These are phyloP conservation scores for Citrullus colocynthis DNA, from an alignment of 306 rosid genomes.

Conservation along the genomic window DNA sequence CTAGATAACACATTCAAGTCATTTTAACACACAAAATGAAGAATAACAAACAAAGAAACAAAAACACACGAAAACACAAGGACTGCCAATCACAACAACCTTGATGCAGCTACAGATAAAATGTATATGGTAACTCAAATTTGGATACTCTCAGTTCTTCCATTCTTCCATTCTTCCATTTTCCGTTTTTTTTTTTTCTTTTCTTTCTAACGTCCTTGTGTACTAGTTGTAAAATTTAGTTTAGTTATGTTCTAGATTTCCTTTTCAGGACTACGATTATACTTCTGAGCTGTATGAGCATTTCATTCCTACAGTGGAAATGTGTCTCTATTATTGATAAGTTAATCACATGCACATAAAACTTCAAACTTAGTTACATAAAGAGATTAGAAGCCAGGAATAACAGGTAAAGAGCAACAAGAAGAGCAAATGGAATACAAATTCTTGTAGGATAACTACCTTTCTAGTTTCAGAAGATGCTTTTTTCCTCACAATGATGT, in stretches of 20 bases:
- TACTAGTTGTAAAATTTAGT: not conserved
- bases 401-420: not conserved
- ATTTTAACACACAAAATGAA: no score
- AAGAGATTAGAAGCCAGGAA: not conserved
- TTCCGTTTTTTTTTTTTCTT: not conserved
- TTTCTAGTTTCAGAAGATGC: constrained; percentile 17
- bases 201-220: not conserved
- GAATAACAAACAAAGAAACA: not conserved
- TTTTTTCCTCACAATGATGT: constrained; percentile 29
- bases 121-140: not conserved
- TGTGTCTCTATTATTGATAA: not conserved
- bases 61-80: not conserved
- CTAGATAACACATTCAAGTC: no score
- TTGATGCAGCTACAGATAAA: not conserved
- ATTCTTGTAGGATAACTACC: constrained; percentile 21
- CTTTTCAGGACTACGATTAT: not conserved
- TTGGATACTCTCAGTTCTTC: not conserved
- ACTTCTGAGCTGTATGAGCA: not conserved
- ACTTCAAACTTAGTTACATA: not conserved
- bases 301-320: not conserved
- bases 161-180: not conserved
- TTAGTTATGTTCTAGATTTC: not conserved
- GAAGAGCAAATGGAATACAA: not conserved
- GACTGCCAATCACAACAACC: not conserved
- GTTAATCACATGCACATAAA: not conserved